Conservation (phyloP, 2,329 filamentous ascomycete genomes). For the Cladosporium sphaerospermum region DNA sequence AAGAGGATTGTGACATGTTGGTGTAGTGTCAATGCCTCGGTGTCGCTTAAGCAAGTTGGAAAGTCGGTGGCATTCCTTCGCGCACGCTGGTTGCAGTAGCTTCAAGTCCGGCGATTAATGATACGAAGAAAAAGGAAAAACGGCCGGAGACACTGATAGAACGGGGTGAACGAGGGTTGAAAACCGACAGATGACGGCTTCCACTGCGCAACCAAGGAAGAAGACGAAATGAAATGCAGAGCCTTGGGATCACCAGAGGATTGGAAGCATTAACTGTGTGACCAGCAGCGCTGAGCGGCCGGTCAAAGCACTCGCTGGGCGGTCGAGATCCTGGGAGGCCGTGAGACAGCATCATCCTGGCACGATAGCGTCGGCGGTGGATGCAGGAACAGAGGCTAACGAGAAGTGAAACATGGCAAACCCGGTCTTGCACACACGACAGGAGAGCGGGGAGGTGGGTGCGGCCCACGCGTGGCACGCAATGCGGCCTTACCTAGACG, state of each 20-base stretch:
- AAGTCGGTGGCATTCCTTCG: slow-evolving; percentile 7
- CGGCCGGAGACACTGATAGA: neutral
- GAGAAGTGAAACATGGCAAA: slow-evolving; percentile 8
- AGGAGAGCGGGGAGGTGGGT: slow-evolving; percentile 5
- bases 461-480: slow-evolving; percentile 9
- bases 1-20: slow-evolving; percentile 6
- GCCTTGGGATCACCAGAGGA: slow-evolving; percentile 1
- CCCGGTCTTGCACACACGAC: slow-evolving; percentile 7
- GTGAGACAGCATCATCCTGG: slow-evolving; percentile 11
- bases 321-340: slow-evolving; percentile 7
- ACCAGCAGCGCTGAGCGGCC: slow-evolving; percentile 3
- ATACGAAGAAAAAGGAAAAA: neutral
- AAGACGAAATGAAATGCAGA: slow-evolving; percentile 3
- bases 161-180: neutral
- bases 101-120: neutral
- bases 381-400: slow-evolving; percentile 11
- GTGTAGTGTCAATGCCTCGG: neutral
- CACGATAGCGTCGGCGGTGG: slow-evolving; percentile 9
- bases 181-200: slow-evolving; percentile 2
- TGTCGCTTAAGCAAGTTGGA: neutral
- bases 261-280: slow-evolving; percentile 9
- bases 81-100: slow-evolving; percentile 9
- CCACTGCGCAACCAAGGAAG: neutral
- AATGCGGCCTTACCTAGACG: neutral
- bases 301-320: slow-evolving; percentile 1